These are phyloP conservation scores for Exobasidium cylindrosporum DNA, from an alignment of 1,284 basidiomycete genomes.

Conservation along the genomic window DNA sequence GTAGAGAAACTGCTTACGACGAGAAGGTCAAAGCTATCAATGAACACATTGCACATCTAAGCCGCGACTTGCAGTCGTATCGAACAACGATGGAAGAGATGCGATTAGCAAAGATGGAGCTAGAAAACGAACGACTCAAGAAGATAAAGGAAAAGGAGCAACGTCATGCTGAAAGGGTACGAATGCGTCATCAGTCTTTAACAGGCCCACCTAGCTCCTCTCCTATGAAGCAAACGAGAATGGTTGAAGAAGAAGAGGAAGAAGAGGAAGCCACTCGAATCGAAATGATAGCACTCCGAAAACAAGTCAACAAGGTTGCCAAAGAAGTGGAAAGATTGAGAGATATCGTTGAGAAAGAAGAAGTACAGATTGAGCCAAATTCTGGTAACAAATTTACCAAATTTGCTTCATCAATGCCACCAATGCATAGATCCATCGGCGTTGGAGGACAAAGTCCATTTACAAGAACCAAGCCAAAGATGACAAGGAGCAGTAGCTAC, in stretches of 20 bases:
- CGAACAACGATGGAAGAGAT: constrained; percentile 27
- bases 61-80: constrained; percentile 27
- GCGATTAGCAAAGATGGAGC: constrained; percentile 24
- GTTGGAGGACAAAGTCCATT: neutral
- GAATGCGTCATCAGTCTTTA: neutral
- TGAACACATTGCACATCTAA: constrained; percentile 17
- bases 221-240: neutral
- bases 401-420: constrained; percentile 1
- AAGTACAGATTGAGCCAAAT: neutral
- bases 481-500: neutral
- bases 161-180: neutral
- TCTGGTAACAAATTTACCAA: neutral
- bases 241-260: neutral
- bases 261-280: constrained; percentile 1
- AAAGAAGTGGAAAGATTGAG: constrained; percentile 7
- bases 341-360: neutral
- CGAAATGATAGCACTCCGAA: neutral
- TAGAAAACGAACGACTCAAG: constrained; percentile 5
- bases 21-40: constrained; percentile 4
- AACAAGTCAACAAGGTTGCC: constrained; percentile 3
- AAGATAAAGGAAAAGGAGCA: neutral
- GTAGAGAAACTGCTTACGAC: neutral
- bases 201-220: neutral
- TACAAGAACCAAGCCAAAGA: neutral
- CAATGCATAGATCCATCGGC: neutral